These are phyloP conservation scores for Fusarium nanum DNA, from an alignment of 2,329 filamentous ascomycete genomes.

Conservation along the genomic window DNA sequence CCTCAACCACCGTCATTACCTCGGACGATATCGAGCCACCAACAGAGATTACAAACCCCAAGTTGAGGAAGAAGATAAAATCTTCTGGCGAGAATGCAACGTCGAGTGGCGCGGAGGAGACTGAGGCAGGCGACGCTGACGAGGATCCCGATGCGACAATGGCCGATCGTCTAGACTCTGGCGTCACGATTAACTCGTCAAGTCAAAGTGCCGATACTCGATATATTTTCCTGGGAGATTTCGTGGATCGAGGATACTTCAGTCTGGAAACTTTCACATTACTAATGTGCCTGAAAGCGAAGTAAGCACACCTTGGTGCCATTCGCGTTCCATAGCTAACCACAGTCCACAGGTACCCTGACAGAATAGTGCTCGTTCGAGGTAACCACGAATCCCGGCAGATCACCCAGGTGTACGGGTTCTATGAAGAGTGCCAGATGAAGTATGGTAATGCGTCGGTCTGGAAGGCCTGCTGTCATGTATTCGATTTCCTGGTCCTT, in stretches of 20 bases:
- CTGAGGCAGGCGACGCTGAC: constrained; percentile 56
- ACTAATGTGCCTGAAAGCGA: constrained; percentile 90
- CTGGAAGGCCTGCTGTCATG: constrained; percentile 99
- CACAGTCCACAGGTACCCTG: constrained; percentile 76
- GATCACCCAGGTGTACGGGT: constrained; percentile 98
- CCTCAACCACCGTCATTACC: constrained; percentile 79
- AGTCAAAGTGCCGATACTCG: constrained; percentile 64
- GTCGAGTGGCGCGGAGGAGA: constrained; percentile 65
- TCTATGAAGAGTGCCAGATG: constrained; percentile 97
- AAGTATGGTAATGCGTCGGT: constrained; percentile 99
- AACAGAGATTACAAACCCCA: constrained; percentile 87
- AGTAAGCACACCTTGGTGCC: constrained; percentile 54
- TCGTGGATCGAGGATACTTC: constrained; percentile 97
- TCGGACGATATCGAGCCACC: constrained; percentile 94
- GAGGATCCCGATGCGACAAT: constrained; percentile 49
- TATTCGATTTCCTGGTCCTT: constrained; percentile 97
- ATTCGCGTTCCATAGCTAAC: constrained; percentile 36
- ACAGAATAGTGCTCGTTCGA: constrained; percentile 93
- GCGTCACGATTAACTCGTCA: constrained; percentile 52
- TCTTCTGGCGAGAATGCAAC: constrained; percentile 48
- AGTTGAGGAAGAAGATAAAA: constrained; percentile 86
- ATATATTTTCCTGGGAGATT: constrained; percentile 81
- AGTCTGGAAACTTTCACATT: constrained; percentile 98
- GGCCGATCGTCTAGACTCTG: constrained; percentile 51
- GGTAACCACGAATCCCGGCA: constrained; percentile 98